These are phyloP conservation scores for Pyrus hybrid DNA, from an alignment of 331 rosid genomes.

Conservation along the genomic window DNA sequence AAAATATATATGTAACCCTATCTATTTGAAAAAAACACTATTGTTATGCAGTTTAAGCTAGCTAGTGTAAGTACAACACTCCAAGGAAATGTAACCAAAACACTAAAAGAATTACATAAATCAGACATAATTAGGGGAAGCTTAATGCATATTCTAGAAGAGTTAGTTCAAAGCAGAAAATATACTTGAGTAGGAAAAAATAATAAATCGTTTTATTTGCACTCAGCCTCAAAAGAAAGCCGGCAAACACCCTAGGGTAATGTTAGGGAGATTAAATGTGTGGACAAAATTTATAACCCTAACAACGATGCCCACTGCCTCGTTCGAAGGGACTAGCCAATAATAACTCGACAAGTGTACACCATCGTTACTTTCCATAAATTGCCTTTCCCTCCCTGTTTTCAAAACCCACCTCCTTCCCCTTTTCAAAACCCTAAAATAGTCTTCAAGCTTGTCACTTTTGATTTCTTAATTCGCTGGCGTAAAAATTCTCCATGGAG, in stretches of 20 bases:
- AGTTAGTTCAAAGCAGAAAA: not conserved
- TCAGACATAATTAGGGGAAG: no score
- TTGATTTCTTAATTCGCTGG: not conserved
- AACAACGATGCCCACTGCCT: not conserved
- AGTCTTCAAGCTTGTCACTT: not conserved
- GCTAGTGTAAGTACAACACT: not conserved
- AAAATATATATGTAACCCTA: not conserved
- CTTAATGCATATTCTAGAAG: not conserved
- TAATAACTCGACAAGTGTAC: not conserved
- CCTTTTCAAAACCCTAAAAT: not conserved
- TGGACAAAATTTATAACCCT: no score
- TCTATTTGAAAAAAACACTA: not conserved
- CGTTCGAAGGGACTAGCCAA: not conserved
- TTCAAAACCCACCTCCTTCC: not conserved
- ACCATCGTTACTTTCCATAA: not conserved
- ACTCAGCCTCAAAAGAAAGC: not conserved
- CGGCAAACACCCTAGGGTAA: not conserved
- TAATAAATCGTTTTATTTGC: no score
- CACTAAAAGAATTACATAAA: no score
- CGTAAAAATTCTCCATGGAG: constrained; percentile 17
- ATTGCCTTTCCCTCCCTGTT: not conserved
- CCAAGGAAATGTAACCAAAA: not conserved
- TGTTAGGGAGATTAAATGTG: no score
- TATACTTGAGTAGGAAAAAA: no score
- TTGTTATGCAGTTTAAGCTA: not conserved